Conservation (phyloP, 768 basidiomycete species). For the Leccinum subtestaceum region DNA sequence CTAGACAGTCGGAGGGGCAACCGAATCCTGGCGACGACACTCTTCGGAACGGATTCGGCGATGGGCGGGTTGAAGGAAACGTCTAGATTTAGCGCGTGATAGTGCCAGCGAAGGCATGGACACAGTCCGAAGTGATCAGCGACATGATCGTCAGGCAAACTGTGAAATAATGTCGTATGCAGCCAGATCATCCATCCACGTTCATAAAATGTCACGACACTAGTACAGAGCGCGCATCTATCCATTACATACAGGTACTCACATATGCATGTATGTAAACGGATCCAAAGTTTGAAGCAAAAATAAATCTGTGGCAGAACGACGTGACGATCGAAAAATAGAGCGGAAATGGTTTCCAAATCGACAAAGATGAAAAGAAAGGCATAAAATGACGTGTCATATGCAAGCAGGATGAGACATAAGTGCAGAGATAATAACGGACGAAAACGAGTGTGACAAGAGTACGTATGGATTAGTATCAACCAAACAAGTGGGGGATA, state of each 20-base stretch:
- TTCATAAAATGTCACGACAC: too few relatives aligned
- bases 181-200: too few relatives aligned
- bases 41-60: constrained; percentile 5
- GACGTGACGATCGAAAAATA: background rate
- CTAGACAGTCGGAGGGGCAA: background rate
- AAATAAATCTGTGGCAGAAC: background rate
- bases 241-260: background rate
- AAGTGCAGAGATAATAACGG: background rate
- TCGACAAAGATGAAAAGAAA: background rate
- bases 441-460: background rate
- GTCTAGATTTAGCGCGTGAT: background rate
- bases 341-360: background rate
- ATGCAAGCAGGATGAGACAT: background rate
- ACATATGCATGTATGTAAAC: background rate
- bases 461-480: background rate
- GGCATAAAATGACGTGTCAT: background rate
- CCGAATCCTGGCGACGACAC: background rate
- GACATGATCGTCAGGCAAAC: background rate
- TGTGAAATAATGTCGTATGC: background rate
- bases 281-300: background rate
- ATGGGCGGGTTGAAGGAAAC: background rate
- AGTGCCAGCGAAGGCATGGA: background rate
- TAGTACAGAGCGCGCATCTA: background rate
- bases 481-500: background rate
- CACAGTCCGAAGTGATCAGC: background rate